These are phyloP conservation scores for Kodamaea kakaduensis DNA, from an alignment of 805 yeast genomes.

Conservation along the genomic window DNA sequence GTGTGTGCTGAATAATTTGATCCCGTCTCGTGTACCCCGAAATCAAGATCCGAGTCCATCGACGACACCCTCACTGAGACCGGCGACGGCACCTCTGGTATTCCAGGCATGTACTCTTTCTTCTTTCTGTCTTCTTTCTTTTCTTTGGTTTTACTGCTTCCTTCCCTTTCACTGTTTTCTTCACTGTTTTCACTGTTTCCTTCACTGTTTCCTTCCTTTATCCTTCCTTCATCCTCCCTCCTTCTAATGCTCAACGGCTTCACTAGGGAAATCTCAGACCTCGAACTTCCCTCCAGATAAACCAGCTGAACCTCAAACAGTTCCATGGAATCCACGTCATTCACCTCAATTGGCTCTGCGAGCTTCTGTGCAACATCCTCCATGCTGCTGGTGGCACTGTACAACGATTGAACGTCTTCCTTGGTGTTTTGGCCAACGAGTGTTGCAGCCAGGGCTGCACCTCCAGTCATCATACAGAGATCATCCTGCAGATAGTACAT, in stretches of 20 bases:
- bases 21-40: slow-evolving; percentile 2
- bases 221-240: slow-evolving; percentile 3
- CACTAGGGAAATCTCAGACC: slow-evolving; percentile 6
- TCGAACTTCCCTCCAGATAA: slow-evolving; percentile 1
- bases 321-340: no score
- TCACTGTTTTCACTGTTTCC: background rate
- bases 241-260: slow-evolving; percentile 7
- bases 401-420: no score
- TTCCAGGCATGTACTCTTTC: no score
- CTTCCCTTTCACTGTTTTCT: background rate
- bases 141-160: background rate
- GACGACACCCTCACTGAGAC: no score
- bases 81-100: no score
- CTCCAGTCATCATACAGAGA: slow-evolving; percentile 18
- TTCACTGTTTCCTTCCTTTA: slow-evolving; percentile 4
- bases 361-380: no score
- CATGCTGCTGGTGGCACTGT: no score
- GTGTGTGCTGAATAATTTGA: slow-evolving; percentile 10
- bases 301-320: no score
- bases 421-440: slow-evolving; percentile 16
- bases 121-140: background rate
- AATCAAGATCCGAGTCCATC: slow-evolving; percentile 3
- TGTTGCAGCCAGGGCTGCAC: slow-evolving; percentile 15
- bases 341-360: no score
- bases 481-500: slow-evolving; percentile 30